Percentiles rank a stretch among this genome's conserved stretches.
These are phyloP conservation scores for Russula vinacea DNA, from an alignment of 768 basidiomycete genomes.

Conservation along the genomic window DNA sequence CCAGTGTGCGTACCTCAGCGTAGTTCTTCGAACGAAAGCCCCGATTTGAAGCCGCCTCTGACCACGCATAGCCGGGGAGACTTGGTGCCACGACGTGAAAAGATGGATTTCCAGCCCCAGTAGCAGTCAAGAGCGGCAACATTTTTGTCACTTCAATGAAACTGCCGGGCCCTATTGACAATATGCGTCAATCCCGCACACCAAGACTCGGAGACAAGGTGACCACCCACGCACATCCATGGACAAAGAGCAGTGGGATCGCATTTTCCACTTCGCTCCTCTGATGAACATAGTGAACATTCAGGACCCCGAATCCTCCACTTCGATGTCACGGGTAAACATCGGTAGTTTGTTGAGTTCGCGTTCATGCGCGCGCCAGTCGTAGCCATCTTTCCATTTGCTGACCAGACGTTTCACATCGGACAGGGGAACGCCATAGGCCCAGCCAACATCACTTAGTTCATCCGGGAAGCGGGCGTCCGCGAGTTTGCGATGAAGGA, in stretches of 20 bases:
- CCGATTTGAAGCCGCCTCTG: slow-evolving; percentile 45
- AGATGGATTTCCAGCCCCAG: slow-evolving; percentile 45
- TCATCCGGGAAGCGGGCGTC: slow-evolving; percentile 56
- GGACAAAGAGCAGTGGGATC: slow-evolving; percentile 36
- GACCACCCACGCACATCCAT: slow-evolving; percentile 34
- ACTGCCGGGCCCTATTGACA: slow-evolving; percentile 22
- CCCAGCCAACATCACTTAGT: slow-evolving; percentile 48
- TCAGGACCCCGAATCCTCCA: slow-evolving; percentile 37
- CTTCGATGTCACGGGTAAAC: slow-evolving; percentile 38
- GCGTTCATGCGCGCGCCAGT: slow-evolving; percentile 37
- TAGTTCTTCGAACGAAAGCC: slow-evolving; percentile 33
- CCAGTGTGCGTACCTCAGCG: slow-evolving; percentile 30
- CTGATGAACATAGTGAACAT: slow-evolving; percentile 41
- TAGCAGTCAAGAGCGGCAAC: slow-evolving; percentile 48
- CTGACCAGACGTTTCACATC: slow-evolving; percentile 34
- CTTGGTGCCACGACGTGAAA: slow-evolving; percentile 63
- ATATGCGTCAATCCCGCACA: background rate
- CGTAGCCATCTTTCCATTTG: slow-evolving; percentile 35
- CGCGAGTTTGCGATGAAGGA: slow-evolving; percentile 47
- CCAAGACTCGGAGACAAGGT: background rate
- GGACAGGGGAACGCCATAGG: slow-evolving; percentile 44
- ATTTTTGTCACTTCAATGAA: slow-evolving; percentile 51
- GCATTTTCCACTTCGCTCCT: slow-evolving; percentile 33
- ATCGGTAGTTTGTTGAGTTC: slow-evolving; percentile 38
- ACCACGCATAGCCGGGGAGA: slow-evolving; percentile 62